Evolutionary conservation across 495 filamentous ascomycete species (phyloP).

Genomic region (Aspergillus kassunensis): DNA sequence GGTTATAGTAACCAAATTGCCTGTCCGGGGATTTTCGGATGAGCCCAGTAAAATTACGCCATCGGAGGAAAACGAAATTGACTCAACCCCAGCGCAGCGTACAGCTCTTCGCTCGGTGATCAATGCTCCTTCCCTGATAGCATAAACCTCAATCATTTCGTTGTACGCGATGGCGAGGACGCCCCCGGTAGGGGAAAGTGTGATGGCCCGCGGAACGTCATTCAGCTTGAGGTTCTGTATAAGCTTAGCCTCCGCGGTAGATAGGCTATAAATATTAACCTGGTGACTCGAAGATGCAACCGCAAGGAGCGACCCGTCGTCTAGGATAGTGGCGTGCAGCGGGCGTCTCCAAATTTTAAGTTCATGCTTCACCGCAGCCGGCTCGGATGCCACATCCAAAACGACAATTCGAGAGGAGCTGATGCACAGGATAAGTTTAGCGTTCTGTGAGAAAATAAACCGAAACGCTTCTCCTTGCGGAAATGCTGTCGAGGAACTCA

Average conservation of each 20-base stretch:
- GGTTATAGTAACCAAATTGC: slow-evolving; percentile 72
- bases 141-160: slow-evolving; percentile 81
- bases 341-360: slow-evolving; percentile 77
- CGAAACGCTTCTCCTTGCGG: slow-evolving; percentile 84
- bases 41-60: slow-evolving; percentile 83
- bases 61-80: slow-evolving; percentile 76
- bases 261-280: slow-evolving; percentile 76
- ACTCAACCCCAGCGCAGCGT: slow-evolving; percentile 75
- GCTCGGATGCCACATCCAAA: slow-evolving; percentile 57
- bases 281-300: slow-evolving; percentile 77
- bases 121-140: slow-evolving; percentile 58
- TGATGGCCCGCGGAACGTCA: slow-evolving; percentile 70
- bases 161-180: slow-evolving; percentile 85
- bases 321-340: slow-evolving; percentile 70
- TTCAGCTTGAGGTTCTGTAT: slow-evolving; percentile 69
- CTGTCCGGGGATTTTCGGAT: slow-evolving; percentile 56
- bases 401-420: slow-evolving; percentile 85
- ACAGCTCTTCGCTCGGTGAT: slow-evolving; percentile 71
- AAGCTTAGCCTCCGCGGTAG: slow-evolving; percentile 55
- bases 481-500: slow-evolving; percentile 73
- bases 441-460: slow-evolving; percentile 72
- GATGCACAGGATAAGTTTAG: slow-evolving; percentile 69
- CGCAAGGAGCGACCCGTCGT: slow-evolving; percentile 72
- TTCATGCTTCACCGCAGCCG: slow-evolving; percentile 64
- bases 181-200: slow-evolving; percentile 73